These are phyloP conservation scores for Zymoseptoria passerinii DNA, from an alignment of 2,329 filamentous ascomycete genomes.

Conservation along the genomic window DNA sequence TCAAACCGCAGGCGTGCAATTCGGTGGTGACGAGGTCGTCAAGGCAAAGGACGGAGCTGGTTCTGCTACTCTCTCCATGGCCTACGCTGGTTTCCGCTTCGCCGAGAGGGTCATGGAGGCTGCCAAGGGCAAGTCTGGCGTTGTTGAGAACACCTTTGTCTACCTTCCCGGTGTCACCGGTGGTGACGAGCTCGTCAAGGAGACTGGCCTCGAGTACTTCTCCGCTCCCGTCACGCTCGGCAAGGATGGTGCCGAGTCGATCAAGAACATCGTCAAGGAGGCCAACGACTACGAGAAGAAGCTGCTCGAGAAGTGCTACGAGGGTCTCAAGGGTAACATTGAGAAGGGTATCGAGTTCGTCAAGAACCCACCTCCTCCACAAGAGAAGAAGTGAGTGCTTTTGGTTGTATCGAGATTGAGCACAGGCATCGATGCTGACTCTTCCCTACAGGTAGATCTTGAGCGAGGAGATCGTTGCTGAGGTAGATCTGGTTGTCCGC, in stretches of 20 bases:
- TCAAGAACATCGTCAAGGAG: constrained; percentile 65
- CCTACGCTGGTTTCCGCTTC: constrained; percentile 91
- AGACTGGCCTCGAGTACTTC: constrained; percentile 83
- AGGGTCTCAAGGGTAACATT: constrained; percentile 86
- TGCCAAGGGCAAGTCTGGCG: constrained; percentile 77
- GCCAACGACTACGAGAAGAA: constrained; percentile 84
- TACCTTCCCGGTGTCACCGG: constrained; percentile 86
- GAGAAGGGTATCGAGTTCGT: constrained; percentile 86
- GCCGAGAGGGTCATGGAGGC: constrained; percentile 91
- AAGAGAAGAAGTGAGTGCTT: constrained; percentile 51
- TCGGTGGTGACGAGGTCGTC: constrained; percentile 94
- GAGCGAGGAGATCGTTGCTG: background rate
- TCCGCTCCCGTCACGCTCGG: constrained; percentile 93
- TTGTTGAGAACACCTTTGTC: constrained; percentile 91
- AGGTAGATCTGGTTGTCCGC: background rate
- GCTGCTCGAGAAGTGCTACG: constrained; percentile 66
- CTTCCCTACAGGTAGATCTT: background rate
- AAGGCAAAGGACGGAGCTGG: constrained; percentile 88
- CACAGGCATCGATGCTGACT: background rate
- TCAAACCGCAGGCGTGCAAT: constrained; percentile 61
- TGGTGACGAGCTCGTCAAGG: constrained; percentile 76
- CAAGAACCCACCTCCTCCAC: constrained; percentile 64
- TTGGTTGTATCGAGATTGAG: background rate
- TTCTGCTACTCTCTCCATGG: constrained; percentile 89
- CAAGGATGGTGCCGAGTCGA: constrained; percentile 72